Evolutionary conservation across 768 basidiomycete species (phyloP).

Genomic region (Porpolomopsis calyptriformis): DNA sequence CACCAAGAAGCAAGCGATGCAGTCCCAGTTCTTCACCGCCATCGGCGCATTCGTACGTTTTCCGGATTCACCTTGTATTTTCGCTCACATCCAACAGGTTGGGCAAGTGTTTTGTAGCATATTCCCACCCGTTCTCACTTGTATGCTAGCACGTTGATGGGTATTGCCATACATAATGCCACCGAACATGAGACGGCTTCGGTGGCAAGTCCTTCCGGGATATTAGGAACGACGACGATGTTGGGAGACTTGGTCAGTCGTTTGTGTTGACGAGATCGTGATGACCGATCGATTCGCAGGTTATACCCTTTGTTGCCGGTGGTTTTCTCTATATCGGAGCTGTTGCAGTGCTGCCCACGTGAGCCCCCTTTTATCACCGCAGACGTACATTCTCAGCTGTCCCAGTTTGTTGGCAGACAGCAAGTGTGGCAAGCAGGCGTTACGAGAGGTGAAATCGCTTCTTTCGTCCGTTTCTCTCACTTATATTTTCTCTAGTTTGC

Average conservation of each 20-base stretch:
- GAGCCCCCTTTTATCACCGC: constrained; percentile 23
- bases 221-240: constrained; percentile 76
- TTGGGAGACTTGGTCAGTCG: constrained; percentile 75
- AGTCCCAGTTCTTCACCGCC: constrained; percentile 85
- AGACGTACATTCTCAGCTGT: constrained; percentile 7
- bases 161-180: constrained; percentile 76
- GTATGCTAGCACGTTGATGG: constrained; percentile 73
- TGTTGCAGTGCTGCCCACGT: constrained; percentile 87
- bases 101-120: constrained; percentile 20
- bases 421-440: constrained; percentile 77
- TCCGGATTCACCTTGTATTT: constrained; percentile 1
- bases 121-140: constrained; percentile 10
- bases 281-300: constrained; percentile 32
- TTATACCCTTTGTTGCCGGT: constrained; percentile 83
- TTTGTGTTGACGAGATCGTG: constrained; percentile 6
- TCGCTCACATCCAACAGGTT: too few species aligned
- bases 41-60: constrained; percentile 80
- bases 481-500: constrained; percentile 47
- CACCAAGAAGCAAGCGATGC: constrained; percentile 86
- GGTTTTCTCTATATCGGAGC: constrained; percentile 92
- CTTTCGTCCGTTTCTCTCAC: not conserved
- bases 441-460: constrained; percentile 67
- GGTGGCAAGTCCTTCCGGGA: constrained; percentile 48
- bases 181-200: too few species aligned
- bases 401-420: constrained; percentile 74